These are phyloP conservation scores for Agaricus blazei DNA, from an alignment of 768 basidiomycete genomes.

Conservation along the genomic window DNA sequence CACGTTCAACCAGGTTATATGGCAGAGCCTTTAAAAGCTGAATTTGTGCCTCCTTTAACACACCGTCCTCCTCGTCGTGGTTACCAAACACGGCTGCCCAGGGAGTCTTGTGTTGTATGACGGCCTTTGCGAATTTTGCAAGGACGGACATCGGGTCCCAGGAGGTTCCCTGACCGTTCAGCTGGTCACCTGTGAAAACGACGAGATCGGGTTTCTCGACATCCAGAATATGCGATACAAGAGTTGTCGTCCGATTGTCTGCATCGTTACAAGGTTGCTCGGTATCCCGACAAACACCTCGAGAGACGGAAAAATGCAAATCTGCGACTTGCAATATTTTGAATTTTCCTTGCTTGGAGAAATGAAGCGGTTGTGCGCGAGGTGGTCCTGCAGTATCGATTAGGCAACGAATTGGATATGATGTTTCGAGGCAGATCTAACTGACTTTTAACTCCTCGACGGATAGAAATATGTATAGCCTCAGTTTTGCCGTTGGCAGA, in stretches of 20 bases:
- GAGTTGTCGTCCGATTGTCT: constrained; percentile 73
- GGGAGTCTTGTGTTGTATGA: constrained; percentile 70
- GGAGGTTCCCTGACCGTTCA: constrained; percentile 85
- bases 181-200: constrained; percentile 89
- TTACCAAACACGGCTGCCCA: constrained; percentile 96
- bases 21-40: constrained; percentile 73
- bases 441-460: constrained; percentile 73
- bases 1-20: constrained; percentile 75
- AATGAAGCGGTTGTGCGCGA: constrained; percentile 73
- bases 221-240: constrained; percentile 69
- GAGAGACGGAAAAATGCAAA: constrained; percentile 84
- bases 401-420: constrained; percentile 1
- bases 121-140: constrained; percentile 80
- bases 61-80: constrained; percentile 80
- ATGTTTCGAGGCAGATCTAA: constrained; percentile 1
- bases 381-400: constrained; percentile 48
- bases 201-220: constrained; percentile 86
- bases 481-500: constrained; percentile 34
- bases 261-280: constrained; percentile 52
- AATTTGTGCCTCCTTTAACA: constrained; percentile 58
- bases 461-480: constrained; percentile 60
- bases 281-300: constrained; percentile 75
- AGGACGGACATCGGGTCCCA: constrained; percentile 89
- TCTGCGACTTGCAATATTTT: constrained; percentile 91
- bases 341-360: constrained; percentile 79